Conservation (phyloP, 306 rosid genomes). For the Rosa chinensis region DNA sequence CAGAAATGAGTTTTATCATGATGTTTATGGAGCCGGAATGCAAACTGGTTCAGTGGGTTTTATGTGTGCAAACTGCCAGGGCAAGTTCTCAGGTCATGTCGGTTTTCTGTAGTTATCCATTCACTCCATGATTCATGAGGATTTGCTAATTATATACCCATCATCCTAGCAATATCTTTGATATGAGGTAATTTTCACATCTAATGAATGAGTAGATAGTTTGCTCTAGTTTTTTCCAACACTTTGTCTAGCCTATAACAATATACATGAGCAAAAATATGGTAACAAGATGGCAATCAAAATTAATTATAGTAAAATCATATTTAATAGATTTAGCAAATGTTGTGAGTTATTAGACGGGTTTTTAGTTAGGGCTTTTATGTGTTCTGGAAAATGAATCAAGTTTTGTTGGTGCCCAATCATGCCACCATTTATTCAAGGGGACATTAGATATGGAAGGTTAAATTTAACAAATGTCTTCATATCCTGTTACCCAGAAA, state of each 20-base stretch:
- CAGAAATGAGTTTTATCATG: constrained; percentile 28
- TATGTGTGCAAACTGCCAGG: constrained; percentile 43
- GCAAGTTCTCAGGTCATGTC: constrained; percentile 30
- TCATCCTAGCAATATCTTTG: constrained; percentile 33
- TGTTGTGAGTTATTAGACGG: background rate
- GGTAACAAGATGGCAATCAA: background rate
- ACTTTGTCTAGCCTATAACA: background rate
- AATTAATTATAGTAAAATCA: background rate
- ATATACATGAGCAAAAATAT: background rate
- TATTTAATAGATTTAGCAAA: background rate
- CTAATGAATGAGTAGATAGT: background rate
- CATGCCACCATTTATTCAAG: background rate
- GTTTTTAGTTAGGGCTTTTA: background rate
- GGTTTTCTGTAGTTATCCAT: constrained; percentile 38
- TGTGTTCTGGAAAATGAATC: background rate
- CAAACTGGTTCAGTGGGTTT: constrained; percentile 35
- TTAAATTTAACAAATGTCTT: background rate
- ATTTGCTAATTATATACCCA: constrained; percentile 43
- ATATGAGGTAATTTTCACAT: constrained; percentile 43
- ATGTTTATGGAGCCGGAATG: constrained; percentile 18
- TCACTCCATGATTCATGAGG: constrained; percentile 23
- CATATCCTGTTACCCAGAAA: background rate
- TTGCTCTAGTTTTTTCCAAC: background rate
- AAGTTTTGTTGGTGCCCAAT: background rate
- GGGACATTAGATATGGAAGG: background rate